A percentile compares a stretch with the other conserved stretches of the same genome.
Evolutionary conservation across 2,329 filamentous ascomycete genomes (phyloP).

Genomic region (Alternaria sp.): DNA sequence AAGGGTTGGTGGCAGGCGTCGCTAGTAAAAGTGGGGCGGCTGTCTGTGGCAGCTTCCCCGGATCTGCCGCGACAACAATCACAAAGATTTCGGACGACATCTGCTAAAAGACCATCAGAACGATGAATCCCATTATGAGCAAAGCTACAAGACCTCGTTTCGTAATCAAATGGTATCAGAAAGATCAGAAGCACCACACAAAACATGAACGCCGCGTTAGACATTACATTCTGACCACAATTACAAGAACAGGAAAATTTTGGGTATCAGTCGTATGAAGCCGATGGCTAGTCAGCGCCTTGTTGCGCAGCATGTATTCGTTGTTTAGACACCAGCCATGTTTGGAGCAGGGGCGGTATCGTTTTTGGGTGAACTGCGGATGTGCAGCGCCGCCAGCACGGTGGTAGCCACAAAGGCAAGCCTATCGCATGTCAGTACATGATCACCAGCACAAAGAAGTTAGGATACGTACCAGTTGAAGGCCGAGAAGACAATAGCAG

Average conservation of each 20-base stretch:
- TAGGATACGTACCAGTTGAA: slow-evolving; percentile 65
- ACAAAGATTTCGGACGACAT: not conserved
- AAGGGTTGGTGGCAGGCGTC: not conserved
- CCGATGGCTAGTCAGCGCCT: not conserved
- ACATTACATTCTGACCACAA: slow-evolving; percentile 9
- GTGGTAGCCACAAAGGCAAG: slow-evolving; percentile 62
- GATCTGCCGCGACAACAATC: not conserved
- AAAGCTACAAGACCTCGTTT: not conserved
- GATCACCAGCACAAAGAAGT: not conserved
- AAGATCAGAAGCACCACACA: not conserved
- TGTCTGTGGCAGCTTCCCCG: not conserved
- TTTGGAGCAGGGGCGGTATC: slow-evolving; percentile 46
- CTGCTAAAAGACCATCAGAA: not conserved
- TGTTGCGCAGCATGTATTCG: not conserved
- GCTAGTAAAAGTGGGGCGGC: slow-evolving; percentile 1
- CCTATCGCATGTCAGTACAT: slow-evolving; percentile 49
- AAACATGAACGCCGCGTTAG: slow-evolving; percentile 15
- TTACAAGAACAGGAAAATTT: slow-evolving; percentile 7
- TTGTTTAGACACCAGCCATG: slow-evolving; percentile 51
- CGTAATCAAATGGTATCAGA: not conserved
- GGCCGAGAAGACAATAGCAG: slow-evolving; percentile 72
- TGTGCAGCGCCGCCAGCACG: slow-evolving; percentile 58
- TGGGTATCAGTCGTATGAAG: slow-evolving; percentile 11
- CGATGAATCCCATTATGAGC: slow-evolving; percentile 7
- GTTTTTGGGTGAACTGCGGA: slow-evolving; percentile 52